Conservation (phyloP, 495 filamentous ascomycete species). For the Podospora comata region DNA sequence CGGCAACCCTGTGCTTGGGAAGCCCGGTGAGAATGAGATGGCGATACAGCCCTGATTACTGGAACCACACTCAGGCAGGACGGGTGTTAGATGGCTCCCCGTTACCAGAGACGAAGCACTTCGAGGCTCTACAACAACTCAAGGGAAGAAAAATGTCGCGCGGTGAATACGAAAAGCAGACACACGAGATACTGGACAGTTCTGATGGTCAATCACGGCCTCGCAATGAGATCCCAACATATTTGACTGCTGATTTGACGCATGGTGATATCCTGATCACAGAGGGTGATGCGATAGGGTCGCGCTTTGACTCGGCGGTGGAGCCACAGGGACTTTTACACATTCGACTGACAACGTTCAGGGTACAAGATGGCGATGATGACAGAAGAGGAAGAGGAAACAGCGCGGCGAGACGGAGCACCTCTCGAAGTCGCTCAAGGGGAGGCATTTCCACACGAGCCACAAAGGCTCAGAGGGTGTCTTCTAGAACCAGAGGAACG, state of each 20-base stretch:
- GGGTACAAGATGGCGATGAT: not conserved
- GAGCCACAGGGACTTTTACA: conserved; percentile 7
- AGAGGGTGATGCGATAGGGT: not conserved
- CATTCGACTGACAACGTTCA: not conserved
- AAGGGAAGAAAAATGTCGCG: not conserved
- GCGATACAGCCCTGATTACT: conserved; percentile 1
- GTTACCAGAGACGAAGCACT: not conserved
- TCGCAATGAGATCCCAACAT: not conserved
- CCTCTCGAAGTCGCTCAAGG: not conserved
- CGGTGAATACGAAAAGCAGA: not conserved
- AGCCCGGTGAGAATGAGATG: conserved; percentile 6
- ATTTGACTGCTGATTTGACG: not conserved
- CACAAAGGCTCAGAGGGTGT: not conserved
- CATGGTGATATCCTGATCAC: conserved; percentile 8
- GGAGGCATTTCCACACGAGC: too few relatives aligned
- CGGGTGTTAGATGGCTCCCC: not conserved
- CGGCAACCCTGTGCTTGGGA: conserved; percentile 1
- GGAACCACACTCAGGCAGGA: not conserved
- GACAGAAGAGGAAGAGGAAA: not conserved
- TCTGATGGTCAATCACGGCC: not conserved
- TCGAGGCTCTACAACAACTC: not conserved
- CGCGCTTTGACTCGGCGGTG: not conserved
- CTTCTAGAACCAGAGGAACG: not conserved
- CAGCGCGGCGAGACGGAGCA: not conserved
- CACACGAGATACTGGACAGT: not conserved